These are phyloP conservation scores for Aspergillus phoenicis DNA, from an alignment of 2,329 filamentous ascomycete genomes.

Conservation along the genomic window DNA sequence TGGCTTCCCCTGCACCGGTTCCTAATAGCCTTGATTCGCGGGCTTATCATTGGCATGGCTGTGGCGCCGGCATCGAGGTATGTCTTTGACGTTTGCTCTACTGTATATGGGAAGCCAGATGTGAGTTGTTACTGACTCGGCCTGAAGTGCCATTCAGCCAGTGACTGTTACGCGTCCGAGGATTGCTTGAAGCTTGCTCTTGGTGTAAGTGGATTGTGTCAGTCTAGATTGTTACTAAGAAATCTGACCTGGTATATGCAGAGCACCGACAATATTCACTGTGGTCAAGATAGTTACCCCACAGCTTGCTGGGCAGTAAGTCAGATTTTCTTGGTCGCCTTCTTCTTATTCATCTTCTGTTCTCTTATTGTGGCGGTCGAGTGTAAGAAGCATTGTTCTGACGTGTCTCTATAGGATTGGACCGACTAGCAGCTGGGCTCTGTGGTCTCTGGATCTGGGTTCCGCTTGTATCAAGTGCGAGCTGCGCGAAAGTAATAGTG, in stretches of 20 bases:
- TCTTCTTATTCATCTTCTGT: neutral
- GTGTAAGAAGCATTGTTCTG: neutral
- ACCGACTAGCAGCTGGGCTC: neutral
- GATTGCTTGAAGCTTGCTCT: neutral
- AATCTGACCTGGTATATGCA: neutral
- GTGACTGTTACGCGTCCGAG: neutral
- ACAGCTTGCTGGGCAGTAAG: slow-evolving; percentile 8
- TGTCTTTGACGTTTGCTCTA: neutral
- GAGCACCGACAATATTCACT: slow-evolving; percentile 2
- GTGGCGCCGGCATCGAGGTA: neutral
- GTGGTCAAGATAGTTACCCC: slow-evolving; percentile 1
- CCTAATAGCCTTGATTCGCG: neutral
- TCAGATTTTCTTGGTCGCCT: neutral
- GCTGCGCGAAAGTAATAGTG: no score
- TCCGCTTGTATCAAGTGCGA: no score
- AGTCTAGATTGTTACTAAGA: no score
- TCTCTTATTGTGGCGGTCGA: neutral
- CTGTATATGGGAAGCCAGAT: neutral
- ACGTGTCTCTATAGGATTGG: neutral
- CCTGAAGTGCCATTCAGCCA: neutral
- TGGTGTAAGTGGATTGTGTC: neutral
- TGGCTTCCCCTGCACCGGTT: neutral
- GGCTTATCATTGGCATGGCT: slow-evolving; percentile 2
- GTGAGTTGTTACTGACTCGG: neutral
- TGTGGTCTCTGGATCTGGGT: no score